Conservation (phyloP, 495 filamentous ascomycete species). For the Halenospora varia region DNA sequence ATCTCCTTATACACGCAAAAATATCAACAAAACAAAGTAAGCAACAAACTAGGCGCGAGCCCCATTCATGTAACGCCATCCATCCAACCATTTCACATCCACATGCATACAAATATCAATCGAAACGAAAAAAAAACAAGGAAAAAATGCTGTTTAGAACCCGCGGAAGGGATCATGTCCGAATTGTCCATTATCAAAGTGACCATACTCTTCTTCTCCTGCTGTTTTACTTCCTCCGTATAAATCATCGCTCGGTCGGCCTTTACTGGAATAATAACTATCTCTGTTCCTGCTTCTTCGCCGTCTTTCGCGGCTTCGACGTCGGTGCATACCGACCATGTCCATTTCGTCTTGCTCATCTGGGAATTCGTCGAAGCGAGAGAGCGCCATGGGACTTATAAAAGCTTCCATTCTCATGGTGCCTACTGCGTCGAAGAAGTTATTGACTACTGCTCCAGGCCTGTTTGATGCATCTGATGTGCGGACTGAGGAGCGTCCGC, state of each 20-base stretch:
- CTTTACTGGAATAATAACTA: constrained; percentile 21
- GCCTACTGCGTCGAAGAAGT: constrained; percentile 75
- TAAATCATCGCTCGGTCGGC: constrained; percentile 26
- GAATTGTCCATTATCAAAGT: constrained; percentile 26
- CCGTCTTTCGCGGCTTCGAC: constrained; percentile 20
- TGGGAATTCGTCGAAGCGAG: constrained; percentile 21
- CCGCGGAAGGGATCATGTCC: constrained; percentile 36
- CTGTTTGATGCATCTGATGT: constrained; percentile 25
- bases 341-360: constrained; percentile 27
- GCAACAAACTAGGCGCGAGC: neutral
- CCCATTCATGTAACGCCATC: constrained; percentile 4
- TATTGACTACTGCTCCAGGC: constrained; percentile 36
- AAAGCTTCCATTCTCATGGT: constrained; percentile 98
- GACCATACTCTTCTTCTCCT: constrained; percentile 33
- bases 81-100: neutral
- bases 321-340: constrained; percentile 17
- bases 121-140: neutral
- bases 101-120: neutral
- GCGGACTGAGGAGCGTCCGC: constrained; percentile 37
- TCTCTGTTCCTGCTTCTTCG: constrained; percentile 22
- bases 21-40: constrained; percentile 29
- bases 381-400: constrained; percentile 52
- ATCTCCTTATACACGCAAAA: neutral
- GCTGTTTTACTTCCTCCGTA: constrained; percentile 30
- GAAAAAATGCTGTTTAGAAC: constrained; percentile 28